Conservation (phyloP, 441 rosid species). For the Adansonia grandidieri region DNA sequence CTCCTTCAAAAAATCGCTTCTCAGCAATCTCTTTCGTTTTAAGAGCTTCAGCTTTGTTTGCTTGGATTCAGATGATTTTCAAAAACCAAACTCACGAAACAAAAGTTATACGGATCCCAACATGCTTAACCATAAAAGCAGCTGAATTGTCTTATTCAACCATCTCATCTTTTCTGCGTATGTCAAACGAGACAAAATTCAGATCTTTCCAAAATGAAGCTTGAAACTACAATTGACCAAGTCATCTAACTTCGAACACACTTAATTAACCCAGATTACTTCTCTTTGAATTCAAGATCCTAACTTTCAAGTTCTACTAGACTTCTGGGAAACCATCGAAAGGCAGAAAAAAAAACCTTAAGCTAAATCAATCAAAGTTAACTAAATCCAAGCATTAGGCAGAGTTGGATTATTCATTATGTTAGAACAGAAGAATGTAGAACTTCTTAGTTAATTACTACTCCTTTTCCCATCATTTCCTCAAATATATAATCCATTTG, state of each 20-base stretch:
- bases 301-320: conserved; percentile 9
- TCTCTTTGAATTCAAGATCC: not conserved
- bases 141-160: conserved; percentile 36
- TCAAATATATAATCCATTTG: not conserved
- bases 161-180: conserved; percentile 54
- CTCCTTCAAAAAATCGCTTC: conserved; percentile 77
- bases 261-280: conserved; percentile 3
- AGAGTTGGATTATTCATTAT: conserved; percentile 30
- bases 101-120: conserved; percentile 40
- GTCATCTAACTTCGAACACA: conserved; percentile 23
- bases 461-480: conserved; percentile 25
- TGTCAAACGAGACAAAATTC: conserved; percentile 25
- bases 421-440: conserved; percentile 27
- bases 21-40: conserved; percentile 88
- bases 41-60: conserved; percentile 71
- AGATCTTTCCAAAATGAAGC: conserved; percentile 22
- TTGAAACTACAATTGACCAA: conserved; percentile 26
- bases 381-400: conserved; percentile 19
- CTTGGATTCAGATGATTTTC: conserved; percentile 57
- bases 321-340: conserved; percentile 20
- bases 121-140: conserved; percentile 33
- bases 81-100: conserved; percentile 38
- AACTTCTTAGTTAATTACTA: conserved; percentile 29
- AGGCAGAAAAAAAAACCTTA: not conserved
- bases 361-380: conserved; percentile 20